Conservation (phyloP, 2,329 filamentous ascomycete genomes). For the Seiridium cupressi region DNA sequence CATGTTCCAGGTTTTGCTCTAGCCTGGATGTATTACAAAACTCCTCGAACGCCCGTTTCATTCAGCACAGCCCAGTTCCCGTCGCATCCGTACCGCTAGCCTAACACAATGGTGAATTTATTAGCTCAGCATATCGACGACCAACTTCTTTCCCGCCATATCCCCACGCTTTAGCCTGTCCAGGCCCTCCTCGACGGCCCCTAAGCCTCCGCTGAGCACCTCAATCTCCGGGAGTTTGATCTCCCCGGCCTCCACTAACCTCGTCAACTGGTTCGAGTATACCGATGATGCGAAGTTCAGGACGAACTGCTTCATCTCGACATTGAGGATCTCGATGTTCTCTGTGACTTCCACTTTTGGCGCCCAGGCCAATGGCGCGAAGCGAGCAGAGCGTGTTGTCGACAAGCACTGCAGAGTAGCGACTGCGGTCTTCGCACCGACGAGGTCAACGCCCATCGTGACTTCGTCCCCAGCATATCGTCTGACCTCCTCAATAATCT, state of each 20-base stretch:
- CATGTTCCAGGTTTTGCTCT: too few relatives aligned
- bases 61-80: neutral
- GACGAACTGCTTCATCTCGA: slow-evolving; percentile 9
- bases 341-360: neutral
- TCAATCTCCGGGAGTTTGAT: slow-evolving; percentile 6
- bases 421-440: neutral
- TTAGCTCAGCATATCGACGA: slow-evolving; percentile 5
- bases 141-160: slow-evolving; percentile 4
- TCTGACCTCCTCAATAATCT: neutral
- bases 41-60: neutral
- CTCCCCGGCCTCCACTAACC: slow-evolving; percentile 1
- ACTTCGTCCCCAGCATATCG: neutral
- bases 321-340: slow-evolving; percentile 4
- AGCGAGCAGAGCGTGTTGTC: neutral
- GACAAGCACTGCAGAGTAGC: slow-evolving; percentile 1
- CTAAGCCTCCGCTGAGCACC: neutral
- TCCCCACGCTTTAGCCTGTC: slow-evolving; percentile 5
- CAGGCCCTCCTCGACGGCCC: neutral
- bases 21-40: neutral
- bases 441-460: slow-evolving; percentile 6
- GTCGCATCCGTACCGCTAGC: neutral
- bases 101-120: neutral
- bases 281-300: slow-evolving; percentile 1
- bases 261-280: slow-evolving; percentile 2
- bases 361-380: slow-evolving; percentile 1